Evolutionary conservation across 2,329 filamentous ascomycete genomes (phyloP), one percentile per base, ranked within the genome.

Genomic region (Colletotrichum lindemuthianum): DNA sequence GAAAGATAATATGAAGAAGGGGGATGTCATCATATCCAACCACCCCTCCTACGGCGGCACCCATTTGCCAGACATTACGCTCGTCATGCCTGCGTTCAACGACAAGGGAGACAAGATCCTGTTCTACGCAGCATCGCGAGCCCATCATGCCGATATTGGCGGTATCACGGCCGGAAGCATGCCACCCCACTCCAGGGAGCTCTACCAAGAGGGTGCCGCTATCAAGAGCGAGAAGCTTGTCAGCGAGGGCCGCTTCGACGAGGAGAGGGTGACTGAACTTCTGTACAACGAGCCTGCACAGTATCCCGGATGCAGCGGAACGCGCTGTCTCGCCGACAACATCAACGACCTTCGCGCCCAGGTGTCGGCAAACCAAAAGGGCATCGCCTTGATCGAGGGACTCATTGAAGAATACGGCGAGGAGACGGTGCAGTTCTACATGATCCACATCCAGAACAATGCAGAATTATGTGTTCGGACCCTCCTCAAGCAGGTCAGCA

Each of bases 111-210:
- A 90, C 53, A 85, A 91, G 2, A 93, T 94, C 57, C 85, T 93
- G 54, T 95, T 95, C 76, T 95, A 93, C 69, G 91, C 92, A 2
- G 92, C 92, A 0, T 92, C 90, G 3, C 85, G 91, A 59, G 92
- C 91, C 0, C 92, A 95, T 70, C 92, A 95, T 71, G 92, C 92
- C n/a, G 92, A 95, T 71, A 94, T 95, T 69, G 92, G 92, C 11
- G 92, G 92, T 8, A 93, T 93, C 50, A 82, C 92, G 1, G 91
- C 92, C 0, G 92, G 92, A 0, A 92, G 89, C 2, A 95, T 95
- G 92, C 92, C 92, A 0, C 89, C 91, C 6, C 87, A 91, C 68
- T 92, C 89, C 0, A 82, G 86, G 39, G 86, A 88, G 69, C 76
- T 89, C 8, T 89, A 79, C 70, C 85, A 89, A 71, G 87, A 90